phyloP scores from a whole-genome alignment of 2,329 filamentous ascomycete species.

The Stagonosporopsis cucurbitacearum region DNA sequence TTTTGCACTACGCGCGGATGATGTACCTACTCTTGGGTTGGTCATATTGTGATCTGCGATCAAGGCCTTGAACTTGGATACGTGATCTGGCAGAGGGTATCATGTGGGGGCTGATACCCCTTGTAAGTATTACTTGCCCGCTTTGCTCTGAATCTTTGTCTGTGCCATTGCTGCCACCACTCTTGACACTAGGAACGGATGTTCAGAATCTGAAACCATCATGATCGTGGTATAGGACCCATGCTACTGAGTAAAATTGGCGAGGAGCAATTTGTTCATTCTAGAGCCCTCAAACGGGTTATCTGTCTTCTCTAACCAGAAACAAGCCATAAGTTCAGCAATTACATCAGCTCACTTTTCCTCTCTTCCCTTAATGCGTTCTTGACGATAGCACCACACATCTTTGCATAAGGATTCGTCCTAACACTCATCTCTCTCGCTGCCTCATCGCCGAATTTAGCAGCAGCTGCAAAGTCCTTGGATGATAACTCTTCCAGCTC shows the following conservation, averaged over 20 bases:
- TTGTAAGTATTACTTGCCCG: background rate
- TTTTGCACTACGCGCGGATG: background rate
- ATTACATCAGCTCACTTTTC: constrained; percentile 14
- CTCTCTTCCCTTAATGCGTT: constrained; percentile 64
- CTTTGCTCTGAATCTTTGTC: background rate
- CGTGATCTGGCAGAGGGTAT: background rate
- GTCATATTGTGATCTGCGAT: background rate
- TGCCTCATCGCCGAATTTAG: constrained; percentile 62
- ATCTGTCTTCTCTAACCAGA: background rate
- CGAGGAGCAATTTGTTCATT: background rate
- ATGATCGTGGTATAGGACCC: background rate
- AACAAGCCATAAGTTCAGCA: background rate
- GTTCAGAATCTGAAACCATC: background rate
- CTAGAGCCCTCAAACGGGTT: background rate
- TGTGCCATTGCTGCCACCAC: background rate
- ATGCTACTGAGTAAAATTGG: background rate
- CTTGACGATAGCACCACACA: constrained; percentile 67
- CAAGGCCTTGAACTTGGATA: background rate
- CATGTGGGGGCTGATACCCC: background rate
- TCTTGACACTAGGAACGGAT: background rate
- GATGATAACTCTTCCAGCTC: constrained; percentile 63
- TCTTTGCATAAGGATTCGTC: constrained; percentile 68
- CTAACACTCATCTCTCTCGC: constrained; percentile 64
- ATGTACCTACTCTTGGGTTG: background rate
- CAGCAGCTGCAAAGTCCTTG: constrained; percentile 61